phyloP scores from a whole-genome alignment of 2,329 filamentous ascomycete genomes.

The Simplicillium sp. region DNA sequence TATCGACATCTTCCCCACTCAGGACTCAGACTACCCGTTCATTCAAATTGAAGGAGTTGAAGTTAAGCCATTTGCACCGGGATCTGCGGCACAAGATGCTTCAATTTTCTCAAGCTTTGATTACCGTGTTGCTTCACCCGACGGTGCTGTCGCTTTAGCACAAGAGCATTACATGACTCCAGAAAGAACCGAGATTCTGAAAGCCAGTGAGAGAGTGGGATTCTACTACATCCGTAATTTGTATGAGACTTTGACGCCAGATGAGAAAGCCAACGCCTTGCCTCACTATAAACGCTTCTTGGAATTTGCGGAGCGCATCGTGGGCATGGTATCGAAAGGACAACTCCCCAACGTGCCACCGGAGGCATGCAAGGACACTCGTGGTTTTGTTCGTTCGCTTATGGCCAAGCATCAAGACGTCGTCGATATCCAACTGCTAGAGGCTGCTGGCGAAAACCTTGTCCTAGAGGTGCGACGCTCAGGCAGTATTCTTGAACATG shows the following conservation, averaged over 20 bases:
- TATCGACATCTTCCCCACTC: neutral
- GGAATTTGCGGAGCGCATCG: neutral
- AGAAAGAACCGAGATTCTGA: neutral
- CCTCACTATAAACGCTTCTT: neutral
- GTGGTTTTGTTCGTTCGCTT: neutral
- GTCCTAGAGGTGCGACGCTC: slow-evolving; percentile 21
- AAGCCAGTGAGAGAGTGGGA: neutral
- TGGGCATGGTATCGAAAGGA: neutral
- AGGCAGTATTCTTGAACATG: slow-evolving; percentile 24
- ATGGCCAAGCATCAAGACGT: neutral
- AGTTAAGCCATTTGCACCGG: neutral
- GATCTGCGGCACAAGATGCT: neutral
- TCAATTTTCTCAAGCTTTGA: neutral
- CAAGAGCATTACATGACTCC: neutral
- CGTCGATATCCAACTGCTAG: slow-evolving; percentile 16
- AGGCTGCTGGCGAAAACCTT: slow-evolving; percentile 22
- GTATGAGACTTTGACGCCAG: neutral
- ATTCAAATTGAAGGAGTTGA: neutral
- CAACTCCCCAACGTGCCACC: neutral
- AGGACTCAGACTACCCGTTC: neutral
- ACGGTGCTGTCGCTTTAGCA: neutral
- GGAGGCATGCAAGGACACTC: neutral
- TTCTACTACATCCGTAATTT: neutral
- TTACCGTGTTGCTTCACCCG: neutral
- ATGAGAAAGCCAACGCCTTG: neutral